Conservation (phyloP, 2,329 filamentous ascomycete species). For the Sphaerulina musiva region DNA sequence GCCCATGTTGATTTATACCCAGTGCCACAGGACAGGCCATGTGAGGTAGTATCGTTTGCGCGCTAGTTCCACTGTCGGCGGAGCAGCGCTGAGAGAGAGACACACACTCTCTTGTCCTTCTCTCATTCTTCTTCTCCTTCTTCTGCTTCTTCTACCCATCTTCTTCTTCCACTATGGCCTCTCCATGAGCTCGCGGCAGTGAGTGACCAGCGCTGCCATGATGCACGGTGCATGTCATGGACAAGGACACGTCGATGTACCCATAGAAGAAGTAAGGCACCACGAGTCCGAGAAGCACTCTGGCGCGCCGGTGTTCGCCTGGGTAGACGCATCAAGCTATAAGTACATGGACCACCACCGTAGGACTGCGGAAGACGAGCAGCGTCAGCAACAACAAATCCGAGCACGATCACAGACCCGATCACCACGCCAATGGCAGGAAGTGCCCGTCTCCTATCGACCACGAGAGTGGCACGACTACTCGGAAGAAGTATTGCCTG, state of each 20-base stretch:
- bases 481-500: conserved; percentile 3
- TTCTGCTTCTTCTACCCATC: neutral
- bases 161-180: neutral
- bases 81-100: neutral
- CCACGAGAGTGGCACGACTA: conserved; percentile 18
- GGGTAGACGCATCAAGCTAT: conserved; percentile 8
- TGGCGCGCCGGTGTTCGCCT: conserved; percentile 1
- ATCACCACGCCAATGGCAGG: conserved; percentile 22
- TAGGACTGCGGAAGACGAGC: conserved; percentile 5
- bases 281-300: neutral
- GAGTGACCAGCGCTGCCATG: neutral
- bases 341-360: conserved; percentile 18
- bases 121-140: neutral
- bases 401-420: conserved; percentile 1
- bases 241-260: neutral
- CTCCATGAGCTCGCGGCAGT: neutral
- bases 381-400: neutral
- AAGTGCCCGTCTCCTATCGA: conserved; percentile 18
- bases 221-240: neutral
- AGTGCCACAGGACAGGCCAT: conserved; percentile 1
- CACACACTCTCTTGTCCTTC: neutral
- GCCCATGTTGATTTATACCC: neutral
- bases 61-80: neutral
- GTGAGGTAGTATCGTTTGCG: neutral
- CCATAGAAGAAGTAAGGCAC: neutral